These are phyloP conservation scores for Leptodontidium sp. DNA, from an alignment of 2,329 filamentous ascomycete species.

Conservation along the genomic window DNA sequence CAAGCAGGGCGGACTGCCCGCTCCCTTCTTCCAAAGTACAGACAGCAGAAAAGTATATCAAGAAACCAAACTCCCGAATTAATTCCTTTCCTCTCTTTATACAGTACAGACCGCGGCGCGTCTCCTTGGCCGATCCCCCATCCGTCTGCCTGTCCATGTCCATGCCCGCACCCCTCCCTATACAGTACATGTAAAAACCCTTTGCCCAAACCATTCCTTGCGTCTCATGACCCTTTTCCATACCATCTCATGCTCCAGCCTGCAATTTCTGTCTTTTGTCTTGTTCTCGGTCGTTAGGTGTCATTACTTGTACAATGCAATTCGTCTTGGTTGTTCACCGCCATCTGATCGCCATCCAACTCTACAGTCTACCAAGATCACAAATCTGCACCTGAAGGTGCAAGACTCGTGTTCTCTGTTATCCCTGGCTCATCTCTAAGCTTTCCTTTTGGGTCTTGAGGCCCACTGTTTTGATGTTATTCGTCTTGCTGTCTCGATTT, in stretches of 20 bases:
- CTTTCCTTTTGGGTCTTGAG: not conserved
- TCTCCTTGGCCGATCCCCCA: slow-evolving; percentile 1
- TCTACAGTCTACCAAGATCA: not conserved
- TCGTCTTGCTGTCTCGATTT: not conserved
- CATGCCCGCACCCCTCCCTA: not conserved
- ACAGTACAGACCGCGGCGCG: not conserved
- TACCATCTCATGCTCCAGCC: slow-evolving; percentile 11
- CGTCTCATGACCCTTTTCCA: slow-evolving; percentile 2
- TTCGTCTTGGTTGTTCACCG: not conserved
- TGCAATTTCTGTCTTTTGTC: slow-evolving; percentile 15
- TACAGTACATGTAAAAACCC: slow-evolving; percentile 17
- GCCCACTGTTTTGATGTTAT: not conserved
- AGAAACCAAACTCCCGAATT: slow-evolving; percentile 4
- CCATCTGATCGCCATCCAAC: not conserved
- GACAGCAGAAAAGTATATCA: not conserved
- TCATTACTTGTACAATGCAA: slow-evolving; percentile 33
- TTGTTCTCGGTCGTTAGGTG: slow-evolving; percentile 21
- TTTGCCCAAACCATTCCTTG: slow-evolving; percentile 1
- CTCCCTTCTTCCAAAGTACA: not conserved
- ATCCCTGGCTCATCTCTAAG: not conserved
- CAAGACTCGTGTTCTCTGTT: not conserved
- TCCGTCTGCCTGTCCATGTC: not conserved
- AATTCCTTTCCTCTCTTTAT: not conserved
- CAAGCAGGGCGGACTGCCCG: not conserved
- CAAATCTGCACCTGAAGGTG: not conserved